Conservation (phyloP, 345 rosid species). For the Raphanus sativus region DNA sequence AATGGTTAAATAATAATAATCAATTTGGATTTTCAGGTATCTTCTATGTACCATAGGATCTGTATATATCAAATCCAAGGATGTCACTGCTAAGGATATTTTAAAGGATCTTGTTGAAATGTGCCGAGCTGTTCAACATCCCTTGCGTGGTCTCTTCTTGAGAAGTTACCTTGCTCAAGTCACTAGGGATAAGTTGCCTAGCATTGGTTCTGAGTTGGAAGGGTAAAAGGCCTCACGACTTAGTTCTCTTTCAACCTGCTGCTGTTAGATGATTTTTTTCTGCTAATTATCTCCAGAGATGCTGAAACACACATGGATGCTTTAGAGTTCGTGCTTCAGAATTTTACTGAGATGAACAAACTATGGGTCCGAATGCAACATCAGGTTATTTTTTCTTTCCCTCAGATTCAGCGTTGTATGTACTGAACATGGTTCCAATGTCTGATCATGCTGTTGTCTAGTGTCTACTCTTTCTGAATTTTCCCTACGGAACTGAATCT, state of each 20-base stretch:
- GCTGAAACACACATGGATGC: constrained; percentile 77
- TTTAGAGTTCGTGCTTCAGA: constrained; percentile 89
- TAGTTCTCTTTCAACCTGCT: background rate
- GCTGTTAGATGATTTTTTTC: background rate
- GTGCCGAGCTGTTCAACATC: constrained; percentile 99
- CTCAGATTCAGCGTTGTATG: constrained; percentile 42
- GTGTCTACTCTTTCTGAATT: constrained; percentile 65
- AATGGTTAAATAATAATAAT: background rate
- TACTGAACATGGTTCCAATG: constrained; percentile 60
- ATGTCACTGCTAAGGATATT: constrained; percentile 85
- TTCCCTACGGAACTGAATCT: constrained; percentile 71
- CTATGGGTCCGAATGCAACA: constrained; percentile 99
- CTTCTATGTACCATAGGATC: constrained; percentile 97
- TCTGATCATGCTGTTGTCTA: constrained; percentile 77
- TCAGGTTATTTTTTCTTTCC: constrained; percentile 75
- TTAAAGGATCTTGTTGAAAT: constrained; percentile 98
- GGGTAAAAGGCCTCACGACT: constrained; percentile 55
- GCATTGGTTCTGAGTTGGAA: constrained; percentile 77
- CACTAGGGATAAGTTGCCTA: constrained; percentile 88
- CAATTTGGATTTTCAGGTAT: constrained; percentile 50
- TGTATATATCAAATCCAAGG: constrained; percentile 90
- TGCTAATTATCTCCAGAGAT: constrained; percentile 53
- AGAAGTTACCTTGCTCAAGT: constrained; percentile 97
- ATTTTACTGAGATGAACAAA: constrained; percentile 98
- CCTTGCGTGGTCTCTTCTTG: constrained; percentile 94